Evolutionary conservation across 805 yeast genomes (phyloP).

Genomic region (Sugiyamaella valdiviana): DNA sequence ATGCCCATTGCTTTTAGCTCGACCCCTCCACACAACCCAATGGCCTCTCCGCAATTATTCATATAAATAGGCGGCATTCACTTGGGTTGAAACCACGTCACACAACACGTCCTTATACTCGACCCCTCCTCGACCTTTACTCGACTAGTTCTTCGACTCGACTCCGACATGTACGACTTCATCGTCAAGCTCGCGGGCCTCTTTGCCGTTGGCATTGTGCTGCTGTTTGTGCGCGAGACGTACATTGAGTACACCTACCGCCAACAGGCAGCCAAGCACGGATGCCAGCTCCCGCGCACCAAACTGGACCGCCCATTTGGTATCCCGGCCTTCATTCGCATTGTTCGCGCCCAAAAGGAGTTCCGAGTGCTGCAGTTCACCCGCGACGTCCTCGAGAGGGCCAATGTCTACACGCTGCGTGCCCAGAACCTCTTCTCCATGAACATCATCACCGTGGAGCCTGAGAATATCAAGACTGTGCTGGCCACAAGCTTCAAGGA

Average conservation of each 20-base stretch:
- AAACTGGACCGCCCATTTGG: constrained; percentile 10
- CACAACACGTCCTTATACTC: too few species aligned
- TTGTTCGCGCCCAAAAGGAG: not conserved
- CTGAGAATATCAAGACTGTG: constrained; percentile 30
- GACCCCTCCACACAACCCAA: too few species aligned
- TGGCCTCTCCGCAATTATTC: too few species aligned
- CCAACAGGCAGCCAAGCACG: not conserved
- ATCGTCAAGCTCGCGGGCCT: not conserved
- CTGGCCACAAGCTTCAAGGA: constrained; percentile 31
- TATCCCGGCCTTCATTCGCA: not conserved
- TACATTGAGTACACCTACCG: not conserved
- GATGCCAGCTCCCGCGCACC: constrained; percentile 3
- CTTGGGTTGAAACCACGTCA: too few species aligned
- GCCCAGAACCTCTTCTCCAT: constrained; percentile 1
- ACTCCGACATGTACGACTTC: not conserved
- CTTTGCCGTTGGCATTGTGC: not conserved
- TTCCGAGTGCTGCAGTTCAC: not conserved
- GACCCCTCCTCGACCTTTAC: too few species aligned
- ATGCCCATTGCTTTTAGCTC: too few species aligned
- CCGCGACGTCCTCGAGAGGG: not conserved
- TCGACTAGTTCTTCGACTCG: too few species aligned
- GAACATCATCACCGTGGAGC: constrained; percentile 18
- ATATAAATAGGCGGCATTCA: too few species aligned
- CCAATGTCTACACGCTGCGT: constrained; percentile 1
- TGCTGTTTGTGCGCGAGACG: not conserved